Percentiles rank a stretch among this genome's conserved stretches.
These are phyloP conservation scores for Epichloe glyceriae DNA, from an alignment of 2,329 filamentous ascomycete species.

Conservation along the genomic window DNA sequence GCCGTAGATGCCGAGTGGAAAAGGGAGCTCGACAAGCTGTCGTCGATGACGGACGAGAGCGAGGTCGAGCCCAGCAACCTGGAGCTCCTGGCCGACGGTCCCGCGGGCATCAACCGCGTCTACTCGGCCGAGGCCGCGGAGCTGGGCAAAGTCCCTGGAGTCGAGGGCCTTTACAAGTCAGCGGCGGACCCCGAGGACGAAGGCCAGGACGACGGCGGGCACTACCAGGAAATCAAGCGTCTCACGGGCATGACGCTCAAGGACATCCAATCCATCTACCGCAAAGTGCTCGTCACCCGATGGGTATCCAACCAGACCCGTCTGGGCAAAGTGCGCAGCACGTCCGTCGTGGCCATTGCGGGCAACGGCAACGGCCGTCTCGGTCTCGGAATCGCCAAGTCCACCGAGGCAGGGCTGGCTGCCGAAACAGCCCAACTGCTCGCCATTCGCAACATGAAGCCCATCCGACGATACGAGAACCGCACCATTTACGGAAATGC, in stretches of 20 bases:
- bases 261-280: slow-evolving; percentile 41
- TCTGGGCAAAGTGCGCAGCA: slow-evolving; percentile 77
- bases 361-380: slow-evolving; percentile 79
- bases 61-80: slow-evolving; percentile 21
- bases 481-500: slow-evolving; percentile 84
- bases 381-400: slow-evolving; percentile 84
- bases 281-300: slow-evolving; percentile 63
- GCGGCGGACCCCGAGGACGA: slow-evolving; percentile 36
- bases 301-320: slow-evolving; percentile 84
- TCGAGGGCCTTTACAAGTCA: slow-evolving; percentile 36
- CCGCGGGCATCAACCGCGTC: slow-evolving; percentile 19
- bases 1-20: slow-evolving; percentile 23
- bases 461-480: slow-evolving; percentile 82
- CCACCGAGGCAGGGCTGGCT: slow-evolving; percentile 57
- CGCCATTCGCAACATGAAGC: slow-evolving; percentile 84
- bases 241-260: slow-evolving; percentile 40
- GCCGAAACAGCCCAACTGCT: slow-evolving; percentile 60
- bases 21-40: slow-evolving; percentile 24
- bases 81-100: slow-evolving; percentile 24
- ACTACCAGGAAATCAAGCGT: slow-evolving; percentile 39
- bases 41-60: slow-evolving; percentile 16
- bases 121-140: slow-evolving; percentile 34
- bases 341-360: slow-evolving; percentile 66
- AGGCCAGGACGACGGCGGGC: slow-evolving; percentile 36
- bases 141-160: slow-evolving; percentile 40